Percentiles rank a stretch among this genome's conserved stretches.
Conservation (phyloP, 1,139 yeast species). For the Torulaspora pretoriensis region DNA sequence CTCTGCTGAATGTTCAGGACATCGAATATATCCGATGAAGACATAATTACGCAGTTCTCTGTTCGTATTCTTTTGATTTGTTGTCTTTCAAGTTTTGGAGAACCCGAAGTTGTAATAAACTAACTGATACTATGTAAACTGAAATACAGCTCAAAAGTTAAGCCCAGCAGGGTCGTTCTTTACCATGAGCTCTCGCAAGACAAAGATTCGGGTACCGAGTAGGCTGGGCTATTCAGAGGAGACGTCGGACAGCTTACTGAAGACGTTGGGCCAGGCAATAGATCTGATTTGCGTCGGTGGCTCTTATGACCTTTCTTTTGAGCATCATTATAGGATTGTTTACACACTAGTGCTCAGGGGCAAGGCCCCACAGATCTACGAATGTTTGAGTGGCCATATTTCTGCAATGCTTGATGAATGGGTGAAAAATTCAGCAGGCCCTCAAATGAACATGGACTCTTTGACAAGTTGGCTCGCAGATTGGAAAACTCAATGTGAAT, state of each 20-base stretch:
- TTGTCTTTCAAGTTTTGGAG: background rate
- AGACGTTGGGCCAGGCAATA: constrained; percentile 66
- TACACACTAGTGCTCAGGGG: constrained; percentile 75
- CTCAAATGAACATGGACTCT: constrained; percentile 36
- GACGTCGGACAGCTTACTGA: constrained; percentile 56
- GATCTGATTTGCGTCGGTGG: constrained; percentile 68
- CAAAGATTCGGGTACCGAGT: constrained; percentile 73
- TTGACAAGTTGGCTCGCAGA: constrained; percentile 47
- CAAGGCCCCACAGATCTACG: constrained; percentile 66
- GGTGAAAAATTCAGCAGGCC: constrained; percentile 24
- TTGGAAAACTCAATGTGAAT: constrained; percentile 74
- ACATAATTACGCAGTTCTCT: constrained; percentile 24
- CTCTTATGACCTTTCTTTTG: constrained; percentile 76
- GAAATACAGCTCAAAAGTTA: background rate
- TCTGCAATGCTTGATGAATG: constrained; percentile 45
- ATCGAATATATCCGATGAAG: constrained; percentile 68
- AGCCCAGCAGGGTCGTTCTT: background rate
- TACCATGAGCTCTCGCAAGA: constrained; percentile 13
- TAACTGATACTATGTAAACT: background rate
- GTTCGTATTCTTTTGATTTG: background rate
- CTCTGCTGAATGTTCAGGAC: constrained; percentile 59
- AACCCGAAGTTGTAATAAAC: background rate
- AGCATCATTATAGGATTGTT: constrained; percentile 76
- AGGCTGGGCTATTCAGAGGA: constrained; percentile 38
- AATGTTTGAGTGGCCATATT: constrained; percentile 52